A percentile compares a stretch with the other conserved stretches of the same genome.
Evolutionary conservation across 371 early-diverging fungal genomes (phyloP).

Genomic region (Zychaea mexicana): DNA sequence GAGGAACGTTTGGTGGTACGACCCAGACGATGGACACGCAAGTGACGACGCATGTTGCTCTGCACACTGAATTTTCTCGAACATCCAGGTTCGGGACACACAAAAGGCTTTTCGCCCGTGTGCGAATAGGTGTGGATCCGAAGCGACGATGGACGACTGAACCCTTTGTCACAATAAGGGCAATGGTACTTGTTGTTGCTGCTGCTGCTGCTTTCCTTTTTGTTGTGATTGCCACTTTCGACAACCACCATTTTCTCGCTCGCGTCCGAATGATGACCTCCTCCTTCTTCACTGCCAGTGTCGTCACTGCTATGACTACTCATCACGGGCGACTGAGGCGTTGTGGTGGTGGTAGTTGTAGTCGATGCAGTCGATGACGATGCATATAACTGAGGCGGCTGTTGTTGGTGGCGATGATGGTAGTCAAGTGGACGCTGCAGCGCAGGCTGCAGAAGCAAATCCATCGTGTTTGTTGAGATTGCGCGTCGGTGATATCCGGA

Average conservation of each 20-base stretch:
- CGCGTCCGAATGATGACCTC: not conserved
- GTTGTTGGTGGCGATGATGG: slow-evolving; percentile 9
- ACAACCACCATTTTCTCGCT: slow-evolving; percentile 1
- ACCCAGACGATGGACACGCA: slow-evolving; percentile 27
- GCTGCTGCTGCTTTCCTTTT: not conserved
- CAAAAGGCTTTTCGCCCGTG: slow-evolving; percentile 68
- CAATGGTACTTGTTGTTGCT: slow-evolving; percentile 67
- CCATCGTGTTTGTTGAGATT: slow-evolving; percentile 43
- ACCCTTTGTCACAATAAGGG: slow-evolving; percentile 52
- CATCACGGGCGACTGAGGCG: not conserved
- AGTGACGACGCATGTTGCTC: slow-evolving; percentile 67
- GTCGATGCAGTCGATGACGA: slow-evolving; percentile 33
- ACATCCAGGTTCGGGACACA: slow-evolving; percentile 55
- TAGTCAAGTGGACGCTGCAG: slow-evolving; percentile 8
- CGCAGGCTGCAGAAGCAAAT: slow-evolving; percentile 33
- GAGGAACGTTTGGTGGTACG: slow-evolving; percentile 17
- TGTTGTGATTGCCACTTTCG: too few relatives aligned
- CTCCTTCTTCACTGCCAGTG: not conserved
- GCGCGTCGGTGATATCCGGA: slow-evolving; percentile 40
- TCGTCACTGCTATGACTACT: slow-evolving; percentile 6
- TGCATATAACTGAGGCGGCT: slow-evolving; percentile 18
- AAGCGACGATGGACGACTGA: slow-evolving; percentile 62
- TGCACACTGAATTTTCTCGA: slow-evolving; percentile 60
- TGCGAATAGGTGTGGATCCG: slow-evolving; percentile 65
- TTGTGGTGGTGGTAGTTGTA: slow-evolving; percentile 18